Percentiles rank a stretch among this genome's conserved stretches.
Conservation (phyloP, 192 early-diverging fungal species). For the Backusella westeae region DNA sequence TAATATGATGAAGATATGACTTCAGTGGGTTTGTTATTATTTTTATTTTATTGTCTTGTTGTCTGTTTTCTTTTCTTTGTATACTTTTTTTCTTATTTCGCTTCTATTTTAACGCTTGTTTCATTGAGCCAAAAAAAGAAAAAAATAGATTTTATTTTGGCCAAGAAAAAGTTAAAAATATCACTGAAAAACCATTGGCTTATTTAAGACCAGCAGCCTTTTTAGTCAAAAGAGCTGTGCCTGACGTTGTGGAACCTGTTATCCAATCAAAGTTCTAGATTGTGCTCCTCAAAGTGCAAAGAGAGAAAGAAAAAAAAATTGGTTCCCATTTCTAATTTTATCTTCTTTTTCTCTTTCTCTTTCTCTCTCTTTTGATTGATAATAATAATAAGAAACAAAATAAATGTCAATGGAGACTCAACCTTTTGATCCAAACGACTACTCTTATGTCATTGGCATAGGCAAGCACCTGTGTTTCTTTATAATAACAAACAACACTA, state of each 20-base stretch:
- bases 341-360: neutral
- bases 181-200: neutral
- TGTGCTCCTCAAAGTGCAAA: neutral
- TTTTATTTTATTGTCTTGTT: neutral
- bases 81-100: neutral
- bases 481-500: too few relatives aligned
- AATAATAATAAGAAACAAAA: neutral
- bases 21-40: neutral
- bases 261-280: neutral
- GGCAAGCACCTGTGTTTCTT: conserved; percentile 12
- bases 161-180: conserved; percentile 10
- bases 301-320: neutral
- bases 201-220: neutral
- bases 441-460: conserved; percentile 38
- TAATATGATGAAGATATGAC: neutral
- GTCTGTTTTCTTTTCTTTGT: neutral
- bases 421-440: conserved; percentile 31
- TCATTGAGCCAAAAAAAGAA: neutral
- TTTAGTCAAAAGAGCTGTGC: neutral
- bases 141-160: conserved; percentile 4
- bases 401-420: conserved; percentile 10
- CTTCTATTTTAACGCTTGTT: neutral
- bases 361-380: neutral
- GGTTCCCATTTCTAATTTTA: conserved; percentile 4
- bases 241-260: neutral